A percentile compares a stretch with the other conserved stretches of the same genome.
Evolutionary conservation across 192 early-diverging fungal species (phyloP).

Genomic region (Backusella morwellensis): DNA sequence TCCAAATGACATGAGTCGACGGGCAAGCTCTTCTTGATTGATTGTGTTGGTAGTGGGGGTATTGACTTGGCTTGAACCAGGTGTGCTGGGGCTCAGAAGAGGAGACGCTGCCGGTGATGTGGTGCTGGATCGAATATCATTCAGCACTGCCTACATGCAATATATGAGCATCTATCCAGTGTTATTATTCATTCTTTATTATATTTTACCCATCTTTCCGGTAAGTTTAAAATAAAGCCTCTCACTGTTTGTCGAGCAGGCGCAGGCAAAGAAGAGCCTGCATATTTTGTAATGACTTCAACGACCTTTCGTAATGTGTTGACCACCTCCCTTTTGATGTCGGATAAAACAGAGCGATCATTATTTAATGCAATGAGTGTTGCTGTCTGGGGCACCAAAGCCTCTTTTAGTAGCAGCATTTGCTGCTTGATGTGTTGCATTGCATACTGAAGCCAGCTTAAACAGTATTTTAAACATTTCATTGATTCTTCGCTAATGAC

Average conservation of each 20-base stretch:
- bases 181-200: background rate
- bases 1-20: conserved; percentile 65
- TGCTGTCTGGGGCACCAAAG: conserved; percentile 26
- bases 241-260: conserved; percentile 77
- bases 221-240: conserved; percentile 80
- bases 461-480: conserved; percentile 84
- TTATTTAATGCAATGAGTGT: background rate
- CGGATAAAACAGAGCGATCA: conserved; percentile 26
- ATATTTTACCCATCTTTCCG: conserved; percentile 64
- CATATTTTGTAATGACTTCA: conserved; percentile 82
- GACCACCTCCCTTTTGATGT: conserved; percentile 73
- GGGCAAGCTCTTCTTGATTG: conserved; percentile 51
- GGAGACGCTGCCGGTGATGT: conserved; percentile 34
- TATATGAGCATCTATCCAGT: background rate
- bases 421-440: conserved; percentile 71
- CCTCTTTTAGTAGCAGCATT: conserved; percentile 56
- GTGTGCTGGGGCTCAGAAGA: conserved; percentile 2
- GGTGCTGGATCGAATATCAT: conserved; percentile 34
- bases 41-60: background rate
- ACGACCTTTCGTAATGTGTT: conserved; percentile 86
- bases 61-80: background rate
- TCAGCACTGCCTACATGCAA: conserved; percentile 28
- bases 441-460: conserved; percentile 86
- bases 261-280: conserved; percentile 79
- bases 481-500: conserved; percentile 88